phyloP scores from a whole-genome alignment of 208 protist species.

The Acanthamoeba healyi region DNA sequence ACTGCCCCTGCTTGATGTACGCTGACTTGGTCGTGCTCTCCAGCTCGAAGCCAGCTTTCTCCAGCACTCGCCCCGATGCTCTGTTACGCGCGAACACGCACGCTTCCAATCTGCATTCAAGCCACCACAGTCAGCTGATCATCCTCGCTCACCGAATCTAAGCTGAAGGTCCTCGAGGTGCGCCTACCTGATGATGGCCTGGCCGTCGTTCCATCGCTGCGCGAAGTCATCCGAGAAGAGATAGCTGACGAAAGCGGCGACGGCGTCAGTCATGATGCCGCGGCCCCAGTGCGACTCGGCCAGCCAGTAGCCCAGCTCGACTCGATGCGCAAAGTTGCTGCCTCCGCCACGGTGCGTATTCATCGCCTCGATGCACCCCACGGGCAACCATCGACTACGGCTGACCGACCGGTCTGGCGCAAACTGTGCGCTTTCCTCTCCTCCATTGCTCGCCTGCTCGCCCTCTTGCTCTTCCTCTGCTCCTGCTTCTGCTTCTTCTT shows the following conservation, averaged over 20 bases:
- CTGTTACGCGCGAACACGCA: not conserved
- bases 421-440: no score
- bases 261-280: slow-evolving; percentile 49
- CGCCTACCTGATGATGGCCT: slow-evolving; percentile 18
- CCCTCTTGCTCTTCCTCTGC: not conserved
- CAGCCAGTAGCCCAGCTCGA: slow-evolving; percentile 53
- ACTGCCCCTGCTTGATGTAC: slow-evolving; percentile 57
- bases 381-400: not conserved
- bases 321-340: not conserved
- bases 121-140: not conserved
- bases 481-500: not conserved
- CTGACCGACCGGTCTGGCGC: not conserved
- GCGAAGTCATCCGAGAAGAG: slow-evolving; percentile 30
- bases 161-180: not conserved
- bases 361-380: not conserved
- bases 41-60: slow-evolving; percentile 33
- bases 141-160: not conserved
- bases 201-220: not conserved
- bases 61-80: slow-evolving; percentile 18
- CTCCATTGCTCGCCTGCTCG: no score
- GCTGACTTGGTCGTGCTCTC: not conserved
- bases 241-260: not conserved
- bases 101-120: not conserved
- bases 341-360: not conserved
- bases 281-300: slow-evolving; percentile 65